Percentiles rank a stretch among this genome's conserved stretches.
Evolutionary conservation across 1,284 basidiomycete species (phyloP).

Genomic region (Phenoliferia sp.): DNA sequence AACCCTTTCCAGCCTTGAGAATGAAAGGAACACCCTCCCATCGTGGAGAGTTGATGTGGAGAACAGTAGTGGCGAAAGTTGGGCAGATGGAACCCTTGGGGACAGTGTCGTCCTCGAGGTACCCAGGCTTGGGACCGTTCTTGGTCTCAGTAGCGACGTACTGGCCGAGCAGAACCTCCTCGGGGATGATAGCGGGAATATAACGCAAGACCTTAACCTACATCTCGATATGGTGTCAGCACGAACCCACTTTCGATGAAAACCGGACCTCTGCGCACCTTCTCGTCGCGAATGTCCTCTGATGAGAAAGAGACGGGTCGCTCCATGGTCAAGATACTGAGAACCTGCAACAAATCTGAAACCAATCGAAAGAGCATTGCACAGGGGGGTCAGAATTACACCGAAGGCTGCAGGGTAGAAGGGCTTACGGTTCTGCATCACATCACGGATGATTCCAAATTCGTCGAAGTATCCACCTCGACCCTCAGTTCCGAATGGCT

Average conservation of each 20-base stretch:
- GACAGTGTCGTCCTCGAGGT: slow-evolving; percentile 90
- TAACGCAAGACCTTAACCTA: slow-evolving; percentile 90
- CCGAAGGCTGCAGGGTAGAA: background rate
- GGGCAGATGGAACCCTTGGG: slow-evolving; percentile 86
- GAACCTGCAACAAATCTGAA: slow-evolving; percentile 82
- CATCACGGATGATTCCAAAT: slow-evolving; percentile 94
- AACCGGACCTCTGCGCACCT: no score
- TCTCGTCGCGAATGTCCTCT: slow-evolving; percentile 95
- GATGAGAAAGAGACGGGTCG: slow-evolving; percentile 93
- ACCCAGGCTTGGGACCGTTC: slow-evolving; percentile 88
- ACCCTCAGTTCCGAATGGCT: slow-evolving; percentile 93
- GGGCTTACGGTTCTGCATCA: slow-evolving; percentile 88
- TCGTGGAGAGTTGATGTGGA: slow-evolving; percentile 87
- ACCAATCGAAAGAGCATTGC: background rate
- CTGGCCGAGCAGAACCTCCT: slow-evolving; percentile 84
- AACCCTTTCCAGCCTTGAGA: slow-evolving; percentile 92
- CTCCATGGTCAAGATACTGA: slow-evolving; percentile 91
- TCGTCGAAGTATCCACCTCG: slow-evolving; percentile 98
- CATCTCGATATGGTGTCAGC: slow-evolving; percentile 2
- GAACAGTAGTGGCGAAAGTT: slow-evolving; percentile 80
- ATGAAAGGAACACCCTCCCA: slow-evolving; percentile 99
- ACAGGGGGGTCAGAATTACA: background rate
- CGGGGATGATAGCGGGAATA: slow-evolving; percentile 71
- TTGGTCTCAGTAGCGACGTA: slow-evolving; percentile 56
- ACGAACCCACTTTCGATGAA: no score